Base-by-base conservation (phyloP, 495 filamentous ascomycete genomes). In the Penicillium canescens region DNA sequence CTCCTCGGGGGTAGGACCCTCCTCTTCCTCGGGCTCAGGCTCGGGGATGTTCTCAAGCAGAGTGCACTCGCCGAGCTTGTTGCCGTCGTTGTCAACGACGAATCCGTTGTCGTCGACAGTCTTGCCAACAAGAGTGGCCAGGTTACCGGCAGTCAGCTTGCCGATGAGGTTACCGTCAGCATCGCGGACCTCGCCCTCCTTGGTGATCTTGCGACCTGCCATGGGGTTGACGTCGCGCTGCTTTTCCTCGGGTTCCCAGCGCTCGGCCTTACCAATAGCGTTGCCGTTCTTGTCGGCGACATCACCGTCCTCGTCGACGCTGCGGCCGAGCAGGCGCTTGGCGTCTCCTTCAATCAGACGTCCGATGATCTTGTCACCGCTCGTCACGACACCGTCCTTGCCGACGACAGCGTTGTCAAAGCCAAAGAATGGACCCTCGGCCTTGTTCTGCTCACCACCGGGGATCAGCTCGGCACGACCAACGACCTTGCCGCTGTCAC, bases 71-170 rank as follows among this genome's bases (percentile, higher is more conserved):
- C 91, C 91, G 33, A 96, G 70, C 54, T 83, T 85, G 59, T 88
- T 89, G 59, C 88, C 89, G 62, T 95, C 90, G 54, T 83, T 81
- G 70, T 95, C 89, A 50, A 92, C 73, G 7, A 96, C 89, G 63
- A 90, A 90, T 35, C 89, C 90, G 54, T 93, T 88, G 53, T 92
- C 89, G 62, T 96, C 90, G 47, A 96, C 87, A 60, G 86, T 82
- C 67, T 90, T 88, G 40, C 91, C 91, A 18, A 85, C 72, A 41
- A 90, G 86, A 26, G 84, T 79, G 11, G 75, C 78, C 36, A 91
- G 74, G 41, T 91, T 80, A 44, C 91, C 91, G 6, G 81, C 80
- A 6, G 89, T 93, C 37, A 96, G 76, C 63, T 86, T 86, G 50
- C 88, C 91, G 57, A 94, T 85, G 45, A 94, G 59, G 60, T 95